A percentile compares a stretch with the other conserved stretches of the same genome.
These are phyloP conservation scores for Fomitopsis schrenkii DNA, from an alignment of 1,284 basidiomycete species.

Conservation along the genomic window DNA sequence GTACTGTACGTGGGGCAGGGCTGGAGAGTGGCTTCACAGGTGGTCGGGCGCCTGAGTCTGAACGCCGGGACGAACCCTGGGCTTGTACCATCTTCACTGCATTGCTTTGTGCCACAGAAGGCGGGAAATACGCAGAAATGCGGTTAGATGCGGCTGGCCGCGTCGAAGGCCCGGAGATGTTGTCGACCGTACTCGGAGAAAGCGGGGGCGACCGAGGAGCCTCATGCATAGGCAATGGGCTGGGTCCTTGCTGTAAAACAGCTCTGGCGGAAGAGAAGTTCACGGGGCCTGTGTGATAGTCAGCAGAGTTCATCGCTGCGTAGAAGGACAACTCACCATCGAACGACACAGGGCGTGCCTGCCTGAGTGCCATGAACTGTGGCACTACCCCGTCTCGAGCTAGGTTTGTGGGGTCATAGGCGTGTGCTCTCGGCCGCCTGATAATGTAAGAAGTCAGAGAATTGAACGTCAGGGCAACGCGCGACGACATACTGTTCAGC, in stretches of 20 bases:
- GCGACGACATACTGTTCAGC: slow-evolving; percentile 38
- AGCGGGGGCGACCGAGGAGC: neutral
- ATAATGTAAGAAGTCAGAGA: neutral
- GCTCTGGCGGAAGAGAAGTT: neutral
- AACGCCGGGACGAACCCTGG: no score
- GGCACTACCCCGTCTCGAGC: no score
- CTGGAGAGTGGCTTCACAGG: neutral
- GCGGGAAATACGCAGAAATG: neutral
- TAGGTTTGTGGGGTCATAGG: neutral
- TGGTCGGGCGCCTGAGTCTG: neutral
- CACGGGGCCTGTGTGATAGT: neutral
- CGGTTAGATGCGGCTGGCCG: neutral
- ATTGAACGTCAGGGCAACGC: neutral
- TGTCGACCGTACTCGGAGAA: neutral
- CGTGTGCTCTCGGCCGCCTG: neutral
- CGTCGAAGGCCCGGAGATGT: neutral
- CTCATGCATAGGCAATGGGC: neutral
- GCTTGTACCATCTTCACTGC: no score
- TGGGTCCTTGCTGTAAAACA: neutral
- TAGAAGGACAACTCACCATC: no score
- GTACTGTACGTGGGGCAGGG: neutral
- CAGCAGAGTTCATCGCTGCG: neutral
- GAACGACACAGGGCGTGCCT: no score
- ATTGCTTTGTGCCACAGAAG: neutral
- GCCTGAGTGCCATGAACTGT: no score